A percentile compares a stretch with the other conserved stretches of the same genome.
Evolutionary conservation across 164 flowering plant genomes (phyloP).

Genomic region (Santalum album): DNA sequence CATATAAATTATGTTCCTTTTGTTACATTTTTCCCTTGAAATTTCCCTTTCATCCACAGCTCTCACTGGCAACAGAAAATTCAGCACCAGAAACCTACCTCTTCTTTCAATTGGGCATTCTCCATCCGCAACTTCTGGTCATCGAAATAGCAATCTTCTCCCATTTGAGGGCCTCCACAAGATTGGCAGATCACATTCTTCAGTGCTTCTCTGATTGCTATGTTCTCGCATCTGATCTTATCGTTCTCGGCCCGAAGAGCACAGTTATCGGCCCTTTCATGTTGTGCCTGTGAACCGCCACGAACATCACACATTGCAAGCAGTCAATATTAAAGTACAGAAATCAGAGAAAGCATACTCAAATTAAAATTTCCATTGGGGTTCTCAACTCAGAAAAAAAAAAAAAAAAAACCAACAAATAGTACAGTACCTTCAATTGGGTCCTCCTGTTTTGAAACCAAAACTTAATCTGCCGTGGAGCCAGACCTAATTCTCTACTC

Average conservation of each 20-base stretch:
- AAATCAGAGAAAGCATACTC: background rate
- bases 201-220: slow-evolving; percentile 11
- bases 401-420: too few relatives aligned
- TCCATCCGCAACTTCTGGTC: slow-evolving; percentile 72
- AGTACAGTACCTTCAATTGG: slow-evolving; percentile 56
- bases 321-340: background rate
- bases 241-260: slow-evolving; percentile 13
- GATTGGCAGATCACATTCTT: slow-evolving; percentile 6
- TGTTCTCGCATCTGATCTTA: slow-evolving; percentile 12
- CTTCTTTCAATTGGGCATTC: slow-evolving; percentile 58
- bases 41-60: too few relatives aligned
- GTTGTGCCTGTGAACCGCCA: too few relatives aligned
- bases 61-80: too few relatives aligned
- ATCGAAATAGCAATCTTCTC: slow-evolving; percentile 57
- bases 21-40: too few relatives aligned
- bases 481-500: slow-evolving; percentile 62
- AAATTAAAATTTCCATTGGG: too few relatives aligned
- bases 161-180: slow-evolving; percentile 48
- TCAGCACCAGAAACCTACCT: slow-evolving; percentile 23
- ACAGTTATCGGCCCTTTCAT: slow-evolving; percentile 12
- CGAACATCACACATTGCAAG: background rate
- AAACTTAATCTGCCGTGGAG: slow-evolving; percentile 82
- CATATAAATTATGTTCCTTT: too few relatives aligned
- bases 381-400: too few relatives aligned
- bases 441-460: slow-evolving; percentile 91